Conservation (phyloP, 2,329 filamentous ascomycete species). For the Trichoderma breve region DNA sequence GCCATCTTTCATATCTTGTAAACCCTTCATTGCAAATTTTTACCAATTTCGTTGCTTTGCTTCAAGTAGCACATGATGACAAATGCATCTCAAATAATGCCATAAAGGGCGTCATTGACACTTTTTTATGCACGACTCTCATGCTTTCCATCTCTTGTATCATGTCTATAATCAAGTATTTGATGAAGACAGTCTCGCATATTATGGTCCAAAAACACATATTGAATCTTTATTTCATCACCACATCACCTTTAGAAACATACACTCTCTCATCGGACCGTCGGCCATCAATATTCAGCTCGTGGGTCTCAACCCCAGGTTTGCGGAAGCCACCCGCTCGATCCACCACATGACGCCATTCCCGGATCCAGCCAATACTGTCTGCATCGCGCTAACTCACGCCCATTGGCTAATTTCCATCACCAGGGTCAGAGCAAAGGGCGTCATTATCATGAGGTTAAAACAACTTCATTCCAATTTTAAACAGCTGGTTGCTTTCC, state of each 20-base stretch:
- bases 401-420: background rate
- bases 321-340: constrained; percentile 7
- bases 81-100: background rate
- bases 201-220: background rate
- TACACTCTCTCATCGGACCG: background rate
- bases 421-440: background rate
- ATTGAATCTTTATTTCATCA: background rate
- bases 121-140: background rate
- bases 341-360: background rate
- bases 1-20: background rate
- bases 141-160: background rate
- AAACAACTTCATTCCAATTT: background rate
- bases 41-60: background rate
- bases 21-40: background rate
- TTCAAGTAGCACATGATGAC: background rate
- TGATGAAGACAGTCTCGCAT: background rate
- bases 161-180: background rate
- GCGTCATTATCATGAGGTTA: background rate
- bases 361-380: background rate
- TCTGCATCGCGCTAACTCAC: background rate
- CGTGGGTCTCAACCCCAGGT: constrained; percentile 5
- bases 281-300: background rate
- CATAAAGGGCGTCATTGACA: background rate
- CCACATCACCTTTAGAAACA: too few species aligned
- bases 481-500: background rate